These are phyloP conservation scores for Hypocreales sp. DNA, from an alignment of 2,329 filamentous ascomycete genomes.

Conservation along the genomic window DNA sequence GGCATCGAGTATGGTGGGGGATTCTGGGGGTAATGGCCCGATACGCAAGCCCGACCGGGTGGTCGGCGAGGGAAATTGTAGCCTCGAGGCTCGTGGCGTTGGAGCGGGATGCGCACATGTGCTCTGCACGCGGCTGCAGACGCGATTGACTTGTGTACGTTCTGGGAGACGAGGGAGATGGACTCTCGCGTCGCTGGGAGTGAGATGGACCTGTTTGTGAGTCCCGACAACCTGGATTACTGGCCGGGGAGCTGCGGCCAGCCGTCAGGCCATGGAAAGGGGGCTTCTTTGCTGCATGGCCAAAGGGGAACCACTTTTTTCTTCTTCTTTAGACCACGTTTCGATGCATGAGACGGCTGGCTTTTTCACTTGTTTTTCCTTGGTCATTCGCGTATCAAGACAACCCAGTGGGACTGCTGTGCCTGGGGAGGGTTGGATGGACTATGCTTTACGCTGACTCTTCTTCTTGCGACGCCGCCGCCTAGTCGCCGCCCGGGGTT, in stretches of 20 bases:
- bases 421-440: constrained; percentile 9
- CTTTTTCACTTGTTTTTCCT: constrained; percentile 22
- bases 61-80: constrained; percentile 13
- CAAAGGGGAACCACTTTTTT: constrained; percentile 23
- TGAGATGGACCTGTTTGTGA: constrained; percentile 12
- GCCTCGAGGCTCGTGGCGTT: constrained; percentile 11
- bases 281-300: constrained; percentile 16
- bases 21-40: constrained; percentile 14
- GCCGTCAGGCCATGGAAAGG: not conserved
- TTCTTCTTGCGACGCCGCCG: constrained; percentile 4
- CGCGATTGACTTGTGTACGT: constrained; percentile 13
- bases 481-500: constrained; percentile 2
- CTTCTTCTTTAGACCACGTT: constrained; percentile 31
- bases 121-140: constrained; percentile 4
- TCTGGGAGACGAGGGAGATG: constrained; percentile 11
- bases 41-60: constrained; percentile 11
- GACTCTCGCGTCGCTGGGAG: no score
- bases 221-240: constrained; percentile 8
- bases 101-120: constrained; percentile 3
- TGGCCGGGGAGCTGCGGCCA: constrained; percentile 12
- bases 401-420: constrained; percentile 10
- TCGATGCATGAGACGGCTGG: constrained; percentile 34
- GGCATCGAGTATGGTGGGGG: constrained; percentile 11
- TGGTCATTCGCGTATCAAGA: constrained; percentile 13
- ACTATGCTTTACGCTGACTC: constrained; percentile 6